phyloP scores from a whole-genome alignment of 1,284 basidiomycete species.

The Ustilago trichophora region DNA sequence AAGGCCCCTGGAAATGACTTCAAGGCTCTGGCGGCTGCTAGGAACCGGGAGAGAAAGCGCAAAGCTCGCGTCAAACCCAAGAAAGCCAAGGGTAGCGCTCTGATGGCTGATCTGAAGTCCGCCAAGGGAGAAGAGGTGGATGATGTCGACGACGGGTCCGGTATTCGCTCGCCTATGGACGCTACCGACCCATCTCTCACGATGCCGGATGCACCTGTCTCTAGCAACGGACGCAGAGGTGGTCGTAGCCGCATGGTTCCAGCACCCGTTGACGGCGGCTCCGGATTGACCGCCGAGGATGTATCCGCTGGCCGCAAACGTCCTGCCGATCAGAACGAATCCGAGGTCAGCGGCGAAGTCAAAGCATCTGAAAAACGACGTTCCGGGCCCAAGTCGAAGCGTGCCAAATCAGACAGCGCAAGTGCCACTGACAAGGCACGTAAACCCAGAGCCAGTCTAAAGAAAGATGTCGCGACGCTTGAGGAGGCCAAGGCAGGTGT shows the following conservation, averaged over 20 bases:
- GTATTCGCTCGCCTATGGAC: slow-evolving; percentile 33
- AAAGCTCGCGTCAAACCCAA: slow-evolving; percentile 62
- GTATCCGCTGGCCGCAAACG: slow-evolving; percentile 25
- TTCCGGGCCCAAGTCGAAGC: slow-evolving; percentile 36
- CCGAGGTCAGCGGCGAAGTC: slow-evolving; percentile 3
- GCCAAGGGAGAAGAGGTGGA: slow-evolving; percentile 64
- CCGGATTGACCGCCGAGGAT: slow-evolving; percentile 3
- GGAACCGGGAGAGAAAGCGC: slow-evolving; percentile 63
- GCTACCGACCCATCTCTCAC: slow-evolving; percentile 15
- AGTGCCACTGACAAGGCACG: slow-evolving; percentile 27
- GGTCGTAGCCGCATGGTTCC: slow-evolving; percentile 18
- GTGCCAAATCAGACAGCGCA: slow-evolving; percentile 38
- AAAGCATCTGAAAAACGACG: slow-evolving; percentile 26
- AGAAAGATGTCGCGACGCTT: slow-evolving; percentile 13
- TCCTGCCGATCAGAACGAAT: slow-evolving; percentile 16
- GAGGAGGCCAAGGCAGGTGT: slow-evolving; percentile 12
- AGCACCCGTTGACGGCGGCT: neutral
- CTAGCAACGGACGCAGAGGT: slow-evolving; percentile 21
- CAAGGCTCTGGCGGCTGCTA: slow-evolving; percentile 59
- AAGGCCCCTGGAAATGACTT: slow-evolving; percentile 70
- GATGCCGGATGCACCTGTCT: neutral
- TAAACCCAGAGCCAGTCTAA: slow-evolving; percentile 15
- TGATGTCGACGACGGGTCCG: slow-evolving; percentile 49
- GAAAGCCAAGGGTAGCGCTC: slow-evolving; percentile 66
- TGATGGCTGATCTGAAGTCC: slow-evolving; percentile 64